A percentile compares a stretch with the other conserved stretches of the same genome.
phyloP scores from a whole-genome alignment of 352 stramenopile species.

The Phytopythium cucurbitacearum region DNA sequence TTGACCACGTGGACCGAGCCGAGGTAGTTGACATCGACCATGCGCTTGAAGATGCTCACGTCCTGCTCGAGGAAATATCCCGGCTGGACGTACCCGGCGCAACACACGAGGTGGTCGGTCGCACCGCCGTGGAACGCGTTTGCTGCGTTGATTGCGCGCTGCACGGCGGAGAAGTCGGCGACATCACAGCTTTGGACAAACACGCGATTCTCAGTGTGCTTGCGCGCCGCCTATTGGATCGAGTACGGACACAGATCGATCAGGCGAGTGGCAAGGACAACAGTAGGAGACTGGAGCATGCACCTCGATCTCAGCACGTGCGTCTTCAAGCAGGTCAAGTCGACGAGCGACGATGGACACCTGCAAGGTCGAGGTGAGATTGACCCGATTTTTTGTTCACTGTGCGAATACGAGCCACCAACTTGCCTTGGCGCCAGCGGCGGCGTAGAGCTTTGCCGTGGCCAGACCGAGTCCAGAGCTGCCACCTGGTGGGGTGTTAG shows the following conservation, averaged over 20 bases:
- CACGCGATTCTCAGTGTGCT: conserved; percentile 11
- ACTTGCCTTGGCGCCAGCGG: conserved; percentile 24
- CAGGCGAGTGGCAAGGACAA: not conserved
- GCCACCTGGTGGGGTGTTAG: conserved; percentile 11
- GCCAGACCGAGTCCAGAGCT: conserved; percentile 42
- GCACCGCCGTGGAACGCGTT: conserved; percentile 36
- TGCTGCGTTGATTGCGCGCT: conserved; percentile 31
- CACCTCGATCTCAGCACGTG: conserved; percentile 28
- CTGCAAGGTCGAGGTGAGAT: not conserved
- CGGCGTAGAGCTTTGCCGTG: conserved; percentile 37
- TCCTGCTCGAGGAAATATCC: conserved; percentile 58
- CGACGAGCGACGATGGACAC: conserved; percentile 39
- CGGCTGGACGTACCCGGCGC: conserved; percentile 31
- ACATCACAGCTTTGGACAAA: conserved; percentile 50
- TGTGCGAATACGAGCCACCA: no score
- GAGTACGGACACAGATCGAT: not conserved
- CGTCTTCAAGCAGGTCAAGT: conserved; percentile 21
- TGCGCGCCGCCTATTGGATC: conserved; percentile 9
- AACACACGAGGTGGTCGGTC: conserved; percentile 49
- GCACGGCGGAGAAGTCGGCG: conserved; percentile 26
- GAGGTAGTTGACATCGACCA: conserved; percentile 68
- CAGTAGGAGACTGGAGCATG: not conserved
- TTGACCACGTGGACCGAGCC: conserved; percentile 39
- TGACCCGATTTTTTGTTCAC: no score
- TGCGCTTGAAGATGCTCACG: conserved; percentile 22